phyloP scores from a whole-genome alignment of 495 filamentous ascomycete genomes.

The Astrothelium subdiscretum region DNA sequence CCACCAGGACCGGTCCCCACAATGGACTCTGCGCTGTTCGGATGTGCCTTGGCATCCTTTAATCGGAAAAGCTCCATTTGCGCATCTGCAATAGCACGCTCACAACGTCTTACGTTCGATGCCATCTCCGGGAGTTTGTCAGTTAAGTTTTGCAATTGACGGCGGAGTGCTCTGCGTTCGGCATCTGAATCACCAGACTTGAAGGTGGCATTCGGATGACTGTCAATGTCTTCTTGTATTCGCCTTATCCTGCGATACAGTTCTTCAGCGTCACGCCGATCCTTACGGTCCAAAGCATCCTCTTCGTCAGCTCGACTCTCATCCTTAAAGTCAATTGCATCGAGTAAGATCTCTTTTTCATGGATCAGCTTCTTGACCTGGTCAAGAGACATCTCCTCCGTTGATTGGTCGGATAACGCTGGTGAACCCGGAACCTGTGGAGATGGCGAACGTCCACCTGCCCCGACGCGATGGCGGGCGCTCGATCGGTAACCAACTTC shows the following conservation, averaged over 20 bases:
- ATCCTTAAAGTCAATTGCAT: conserved; percentile 94
- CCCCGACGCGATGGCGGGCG: conserved; percentile 67
- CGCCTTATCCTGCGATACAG: conserved; percentile 84
- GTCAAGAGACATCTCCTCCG: conserved; percentile 68
- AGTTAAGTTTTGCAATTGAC: conserved; percentile 76
- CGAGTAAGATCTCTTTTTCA: conserved; percentile 90
- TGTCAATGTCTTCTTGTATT: conserved; percentile 95
- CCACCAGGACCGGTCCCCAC: conserved; percentile 92
- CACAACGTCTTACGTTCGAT: conserved; percentile 78
- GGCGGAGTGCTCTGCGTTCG: conserved; percentile 71
- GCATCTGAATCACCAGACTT: conserved; percentile 69
- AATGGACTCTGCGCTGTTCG: conserved; percentile 67
- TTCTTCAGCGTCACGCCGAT: conserved; percentile 86
- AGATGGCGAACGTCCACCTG: conserved; percentile 54
- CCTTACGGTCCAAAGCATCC: conserved; percentile 78
- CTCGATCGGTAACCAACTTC: conserved; percentile 84
- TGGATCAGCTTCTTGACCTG: conserved; percentile 87
- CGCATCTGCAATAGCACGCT: conserved; percentile 85
- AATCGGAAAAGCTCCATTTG: conserved; percentile 89
- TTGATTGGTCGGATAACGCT: conserved; percentile 30
- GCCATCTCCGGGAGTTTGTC: conserved; percentile 88
- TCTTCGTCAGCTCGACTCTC: conserved; percentile 84
- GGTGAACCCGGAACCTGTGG: conserved; percentile 59
- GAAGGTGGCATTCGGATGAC: conserved; percentile 68
- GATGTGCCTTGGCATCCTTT: conserved; percentile 85